phyloP scores from a whole-genome alignment of 805 yeast species.

The Wickerhamomyces hampshirensis region DNA sequence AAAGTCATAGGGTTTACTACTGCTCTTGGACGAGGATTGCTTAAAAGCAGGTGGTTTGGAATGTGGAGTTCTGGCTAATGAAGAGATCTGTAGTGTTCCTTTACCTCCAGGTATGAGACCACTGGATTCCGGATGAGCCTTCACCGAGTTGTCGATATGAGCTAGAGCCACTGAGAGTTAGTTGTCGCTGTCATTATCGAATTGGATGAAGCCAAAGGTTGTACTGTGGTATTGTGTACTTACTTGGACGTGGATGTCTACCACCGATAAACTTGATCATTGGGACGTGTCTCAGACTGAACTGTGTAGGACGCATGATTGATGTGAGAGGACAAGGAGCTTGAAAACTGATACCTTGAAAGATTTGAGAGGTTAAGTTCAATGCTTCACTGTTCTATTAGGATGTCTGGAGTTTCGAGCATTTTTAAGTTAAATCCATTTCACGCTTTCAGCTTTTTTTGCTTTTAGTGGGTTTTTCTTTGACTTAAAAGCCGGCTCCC shows the following conservation, averaged over 20 bases:
- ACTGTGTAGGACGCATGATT: constrained; percentile 31
- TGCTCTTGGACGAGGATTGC: constrained; percentile 53
- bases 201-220: neutral
- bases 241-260: constrained; percentile 51
- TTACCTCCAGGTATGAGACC: constrained; percentile 37
- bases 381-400: too few species aligned
- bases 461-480: neutral
- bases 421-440: too few species aligned
- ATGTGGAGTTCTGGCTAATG: constrained; percentile 20
- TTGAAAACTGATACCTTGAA: too few species aligned
- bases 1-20: constrained; percentile 31
- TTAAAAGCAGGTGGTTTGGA: constrained; percentile 9
- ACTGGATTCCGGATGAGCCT: constrained; percentile 37
- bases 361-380: too few species aligned
- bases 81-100: constrained; percentile 21
- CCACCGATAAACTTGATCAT: constrained; percentile 86
- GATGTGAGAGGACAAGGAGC: too few species aligned
- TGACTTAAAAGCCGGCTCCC: neutral
- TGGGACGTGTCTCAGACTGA: constrained; percentile 37
- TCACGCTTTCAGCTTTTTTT: too few species aligned
- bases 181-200: neutral
- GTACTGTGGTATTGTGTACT: constrained; percentile 22
- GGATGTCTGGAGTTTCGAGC: too few species aligned
- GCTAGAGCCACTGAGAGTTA: constrained; percentile 23
- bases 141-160: constrained; percentile 33